These are phyloP conservation scores for Cnidoscolus chayamansa DNA, from an alignment of 441 rosid genomes.

Conservation along the genomic window DNA sequence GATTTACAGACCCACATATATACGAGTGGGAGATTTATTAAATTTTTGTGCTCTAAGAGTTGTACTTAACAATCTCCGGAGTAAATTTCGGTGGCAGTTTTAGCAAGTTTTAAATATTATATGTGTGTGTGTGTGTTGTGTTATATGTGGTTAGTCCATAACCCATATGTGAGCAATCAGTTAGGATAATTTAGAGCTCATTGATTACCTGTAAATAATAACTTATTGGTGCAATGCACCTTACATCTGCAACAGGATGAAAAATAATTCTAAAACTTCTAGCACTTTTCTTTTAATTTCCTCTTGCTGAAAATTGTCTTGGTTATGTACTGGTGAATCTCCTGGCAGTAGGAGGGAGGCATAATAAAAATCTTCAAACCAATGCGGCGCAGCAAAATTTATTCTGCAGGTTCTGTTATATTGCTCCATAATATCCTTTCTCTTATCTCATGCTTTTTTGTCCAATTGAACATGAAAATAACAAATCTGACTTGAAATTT, in stretches of 20 bases:
- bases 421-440: neutral
- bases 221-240: conserved; percentile 6
- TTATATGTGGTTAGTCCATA: no score
- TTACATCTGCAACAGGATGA: conserved; percentile 10
- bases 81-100: no score
- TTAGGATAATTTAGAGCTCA: conserved; percentile 2
- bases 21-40: no score
- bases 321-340: neutral
- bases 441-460: conserved; percentile 7
- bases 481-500: conserved; percentile 20
- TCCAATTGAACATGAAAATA: conserved; percentile 14
- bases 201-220: neutral
- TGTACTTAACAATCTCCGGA: no score
- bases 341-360: neutral
- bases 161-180: neutral
- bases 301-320: neutral
- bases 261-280: neutral
- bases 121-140: no score
- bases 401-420: neutral
- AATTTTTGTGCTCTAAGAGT: no score
- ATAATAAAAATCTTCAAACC: neutral
- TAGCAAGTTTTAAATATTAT: no score
- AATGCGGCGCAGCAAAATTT: conserved; percentile 17
- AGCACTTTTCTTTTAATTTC: no score
- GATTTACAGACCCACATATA: no score